phyloP scores from a whole-genome alignment of 2,329 filamentous ascomycete genomes.

The Aureobasidium sp. region DNA sequence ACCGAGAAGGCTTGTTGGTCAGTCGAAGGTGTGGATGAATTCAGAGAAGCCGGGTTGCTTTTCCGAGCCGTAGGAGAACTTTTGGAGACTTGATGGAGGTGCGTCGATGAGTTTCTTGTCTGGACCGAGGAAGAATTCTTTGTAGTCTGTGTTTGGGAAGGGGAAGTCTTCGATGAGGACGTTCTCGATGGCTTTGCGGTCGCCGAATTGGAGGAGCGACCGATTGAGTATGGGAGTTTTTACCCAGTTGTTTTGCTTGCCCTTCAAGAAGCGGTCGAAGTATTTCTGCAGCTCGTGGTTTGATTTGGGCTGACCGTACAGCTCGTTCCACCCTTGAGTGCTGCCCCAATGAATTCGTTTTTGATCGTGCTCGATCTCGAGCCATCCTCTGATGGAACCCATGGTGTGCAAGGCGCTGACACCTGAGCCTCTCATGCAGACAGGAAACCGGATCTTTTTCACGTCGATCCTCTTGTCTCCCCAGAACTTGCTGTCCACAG shows the following conservation, averaged over 20 bases:
- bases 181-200: slow-evolving; percentile 24
- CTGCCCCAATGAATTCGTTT: slow-evolving; percentile 38
- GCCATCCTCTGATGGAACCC: slow-evolving; percentile 27
- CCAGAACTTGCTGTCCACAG: slow-evolving; percentile 16
- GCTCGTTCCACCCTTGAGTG: slow-evolving; percentile 40
- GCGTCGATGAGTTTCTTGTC: slow-evolving; percentile 9
- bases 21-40: slow-evolving; percentile 35
- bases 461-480: slow-evolving; percentile 20
- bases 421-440: slow-evolving; percentile 19
- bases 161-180: slow-evolving; percentile 27
- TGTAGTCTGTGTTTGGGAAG: neutral
- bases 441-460: slow-evolving; percentile 20
- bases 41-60: neutral
- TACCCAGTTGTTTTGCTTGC: slow-evolving; percentile 39
- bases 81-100: too few species aligned
- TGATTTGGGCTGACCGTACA: slow-evolving; percentile 29
- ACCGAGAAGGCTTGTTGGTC: slow-evolving; percentile 34
- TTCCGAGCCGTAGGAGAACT: too few species aligned
- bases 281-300: slow-evolving; percentile 34
- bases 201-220: slow-evolving; percentile 31
- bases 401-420: slow-evolving; percentile 18
- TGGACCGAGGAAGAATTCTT: neutral
- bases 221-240: slow-evolving; percentile 32
- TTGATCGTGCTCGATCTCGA: slow-evolving; percentile 30
- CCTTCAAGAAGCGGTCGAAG: slow-evolving; percentile 41